Conservation (phyloP, 1,139 yeast genomes). For the Candida anutae region DNA sequence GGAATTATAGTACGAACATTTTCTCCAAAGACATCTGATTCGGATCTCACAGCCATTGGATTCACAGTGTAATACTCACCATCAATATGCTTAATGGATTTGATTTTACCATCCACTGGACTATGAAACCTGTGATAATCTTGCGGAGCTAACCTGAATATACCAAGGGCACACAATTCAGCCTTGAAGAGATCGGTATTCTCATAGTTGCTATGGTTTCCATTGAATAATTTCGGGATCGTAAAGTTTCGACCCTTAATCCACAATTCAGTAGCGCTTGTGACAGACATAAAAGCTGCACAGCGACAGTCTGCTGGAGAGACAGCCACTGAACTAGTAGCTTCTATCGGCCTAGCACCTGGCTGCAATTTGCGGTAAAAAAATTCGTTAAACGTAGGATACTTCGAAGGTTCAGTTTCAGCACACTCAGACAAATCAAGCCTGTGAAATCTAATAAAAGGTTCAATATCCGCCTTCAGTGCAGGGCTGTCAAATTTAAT, state of each 20-base stretch:
- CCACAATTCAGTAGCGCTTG: slow-evolving; percentile 75
- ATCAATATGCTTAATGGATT: slow-evolving; percentile 57
- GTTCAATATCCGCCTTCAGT: slow-evolving; percentile 59
- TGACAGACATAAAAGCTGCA: slow-evolving; percentile 56
- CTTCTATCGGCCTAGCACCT: slow-evolving; percentile 64
- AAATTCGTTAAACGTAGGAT: slow-evolving; percentile 76
- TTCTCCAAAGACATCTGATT: slow-evolving; percentile 88
- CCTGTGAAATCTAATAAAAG: slow-evolving; percentile 77
- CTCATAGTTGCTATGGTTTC: slow-evolving; percentile 44
- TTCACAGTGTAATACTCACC: slow-evolving; percentile 96
- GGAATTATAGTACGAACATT: slow-evolving; percentile 76
- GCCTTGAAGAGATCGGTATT: slow-evolving; percentile 30
- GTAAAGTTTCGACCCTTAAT: slow-evolving; percentile 81
- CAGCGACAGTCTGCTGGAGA: slow-evolving; percentile 91
- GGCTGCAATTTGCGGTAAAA: slow-evolving; percentile 74
- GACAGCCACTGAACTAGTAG: slow-evolving; percentile 44
- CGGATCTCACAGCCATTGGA: slow-evolving; percentile 92
- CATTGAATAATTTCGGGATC: slow-evolving; percentile 54
- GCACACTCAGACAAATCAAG: slow-evolving; percentile 66
- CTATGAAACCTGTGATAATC: slow-evolving; percentile 93
- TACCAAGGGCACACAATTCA: slow-evolving; percentile 54
- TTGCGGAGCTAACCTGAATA: slow-evolving; percentile 91
- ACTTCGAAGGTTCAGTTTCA: slow-evolving; percentile 40
- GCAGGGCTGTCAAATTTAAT: slow-evolving; percentile 65
- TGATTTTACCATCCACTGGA: slow-evolving; percentile 72